Conservation (phyloP, 2,329 filamentous ascomycete species). For the Fusarium nygamai region DNA sequence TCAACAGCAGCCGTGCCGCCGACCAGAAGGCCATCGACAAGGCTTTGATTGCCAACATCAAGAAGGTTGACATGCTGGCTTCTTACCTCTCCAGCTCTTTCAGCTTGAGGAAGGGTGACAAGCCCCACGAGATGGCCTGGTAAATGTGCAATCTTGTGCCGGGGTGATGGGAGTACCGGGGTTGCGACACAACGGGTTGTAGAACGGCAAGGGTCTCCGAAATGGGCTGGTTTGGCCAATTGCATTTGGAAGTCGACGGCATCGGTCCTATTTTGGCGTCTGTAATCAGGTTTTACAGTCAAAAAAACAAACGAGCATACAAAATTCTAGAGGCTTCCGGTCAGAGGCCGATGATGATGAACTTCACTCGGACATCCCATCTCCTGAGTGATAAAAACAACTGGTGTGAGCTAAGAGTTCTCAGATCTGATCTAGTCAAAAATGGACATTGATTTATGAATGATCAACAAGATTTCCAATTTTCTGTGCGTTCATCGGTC, state of each 20-base stretch:
- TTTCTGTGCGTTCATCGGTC: constrained; percentile 13
- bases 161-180: constrained; percentile 44
- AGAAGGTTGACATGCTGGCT: constrained; percentile 95
- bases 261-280: constrained; percentile 74
- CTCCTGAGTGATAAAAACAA: constrained; percentile 31
- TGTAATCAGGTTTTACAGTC: constrained; percentile 73
- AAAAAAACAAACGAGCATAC: constrained; percentile 60
- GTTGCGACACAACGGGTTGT: constrained; percentile 54
- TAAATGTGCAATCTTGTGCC: constrained; percentile 64
- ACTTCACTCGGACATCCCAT: constrained; percentile 39
- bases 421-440: constrained; percentile 20
- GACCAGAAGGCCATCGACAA: constrained; percentile 99
- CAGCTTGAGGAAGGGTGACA: constrained; percentile 99
- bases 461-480: constrained; percentile 21
- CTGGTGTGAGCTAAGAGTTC: constrained; percentile 19
- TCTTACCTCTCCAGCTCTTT: constrained; percentile 96
- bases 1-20: constrained; percentile 87
- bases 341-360: constrained; percentile 48
- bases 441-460: constrained; percentile 32
- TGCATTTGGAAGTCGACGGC: constrained; percentile 74
- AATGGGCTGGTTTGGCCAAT: constrained; percentile 69
- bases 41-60: constrained; percentile 92
- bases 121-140: constrained; percentile 99
- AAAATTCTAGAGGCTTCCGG: constrained; percentile 49
- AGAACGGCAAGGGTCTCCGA: constrained; percentile 58